Percentiles rank a stretch among this genome's conserved stretches.
These are phyloP conservation scores for Keithomyces neogunnii DNA, from an alignment of 2,329 filamentous ascomycete species.

Conservation along the genomic window DNA sequence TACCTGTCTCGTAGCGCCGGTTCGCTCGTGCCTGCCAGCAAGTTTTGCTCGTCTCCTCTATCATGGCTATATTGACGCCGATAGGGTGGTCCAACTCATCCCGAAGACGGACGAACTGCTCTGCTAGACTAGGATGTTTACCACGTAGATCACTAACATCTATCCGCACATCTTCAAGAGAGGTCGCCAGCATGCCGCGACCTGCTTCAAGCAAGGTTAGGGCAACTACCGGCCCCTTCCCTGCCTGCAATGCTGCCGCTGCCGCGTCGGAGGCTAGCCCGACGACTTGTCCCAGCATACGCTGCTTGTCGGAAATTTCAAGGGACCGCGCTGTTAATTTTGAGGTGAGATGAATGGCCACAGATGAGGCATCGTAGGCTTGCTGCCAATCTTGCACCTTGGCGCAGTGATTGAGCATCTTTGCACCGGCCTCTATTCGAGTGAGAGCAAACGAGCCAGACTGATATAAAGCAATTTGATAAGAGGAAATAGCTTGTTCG, in stretches of 20 bases:
- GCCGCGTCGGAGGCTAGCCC: neutral
- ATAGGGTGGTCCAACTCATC: neutral
- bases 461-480: neutral
- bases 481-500: neutral
- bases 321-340: neutral
- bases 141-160: conserved; percentile 4
- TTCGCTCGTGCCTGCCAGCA: too few species aligned
- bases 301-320: neutral
- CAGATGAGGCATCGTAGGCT: neutral
- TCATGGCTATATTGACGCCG: too few species aligned
- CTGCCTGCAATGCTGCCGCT: neutral
- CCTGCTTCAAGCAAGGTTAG: conserved; percentile 17
- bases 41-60: too few species aligned
- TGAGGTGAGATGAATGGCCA: neutral
- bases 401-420: neutral
- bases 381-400: neutral
- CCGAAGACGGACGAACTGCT: conserved; percentile 10
- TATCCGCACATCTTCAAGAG: conserved; percentile 13
- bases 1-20: neutral
- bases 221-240: neutral
- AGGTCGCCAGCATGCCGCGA: conserved; percentile 16
- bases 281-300: neutral
- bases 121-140: neutral
- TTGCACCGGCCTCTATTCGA: neutral
- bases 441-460: neutral